Evolutionary conservation across 106 monocot species (phyloP).

Genomic region (Cymbidium sinense): DNA sequence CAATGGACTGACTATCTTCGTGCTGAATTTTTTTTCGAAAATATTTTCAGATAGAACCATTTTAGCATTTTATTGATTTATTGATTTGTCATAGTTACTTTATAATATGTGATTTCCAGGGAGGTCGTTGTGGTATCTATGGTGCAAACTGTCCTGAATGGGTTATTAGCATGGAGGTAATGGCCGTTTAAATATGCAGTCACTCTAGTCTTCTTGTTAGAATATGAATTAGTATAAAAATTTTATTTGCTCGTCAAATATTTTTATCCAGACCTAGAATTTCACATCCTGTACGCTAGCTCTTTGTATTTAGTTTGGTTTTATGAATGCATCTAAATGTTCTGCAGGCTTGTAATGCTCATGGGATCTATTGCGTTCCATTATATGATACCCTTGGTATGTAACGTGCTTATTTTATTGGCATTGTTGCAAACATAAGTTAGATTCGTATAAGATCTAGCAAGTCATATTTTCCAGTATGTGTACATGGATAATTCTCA

Average conservation of each 20-base stretch:
- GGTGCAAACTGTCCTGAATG: conserved; percentile 78
- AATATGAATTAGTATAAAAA: background rate
- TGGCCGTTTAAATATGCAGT: background rate
- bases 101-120: conserved; percentile 29
- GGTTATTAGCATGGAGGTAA: conserved; percentile 95
- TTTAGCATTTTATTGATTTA: background rate
- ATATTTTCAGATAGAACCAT: background rate
- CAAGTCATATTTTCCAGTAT: background rate
- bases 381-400: conserved; percentile 90
- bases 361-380: conserved; percentile 90
- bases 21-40: background rate
- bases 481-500: background rate
- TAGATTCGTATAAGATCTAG: background rate
- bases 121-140: conserved; percentile 70
- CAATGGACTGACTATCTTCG: background rate
- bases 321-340: background rate
- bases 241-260: background rate
- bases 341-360: conserved; percentile 80
- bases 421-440: background rate
- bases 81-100: background rate
- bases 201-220: background rate
- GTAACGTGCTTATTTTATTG: conserved; percentile 2
- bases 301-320: conserved; percentile 1
- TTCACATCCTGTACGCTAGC: background rate
- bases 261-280: background rate